Evolutionary conservation across 768 basidiomycete species (phyloP), one percentile per base, ranked within the genome.

Genomic region (Suillus alpinus): DNA sequence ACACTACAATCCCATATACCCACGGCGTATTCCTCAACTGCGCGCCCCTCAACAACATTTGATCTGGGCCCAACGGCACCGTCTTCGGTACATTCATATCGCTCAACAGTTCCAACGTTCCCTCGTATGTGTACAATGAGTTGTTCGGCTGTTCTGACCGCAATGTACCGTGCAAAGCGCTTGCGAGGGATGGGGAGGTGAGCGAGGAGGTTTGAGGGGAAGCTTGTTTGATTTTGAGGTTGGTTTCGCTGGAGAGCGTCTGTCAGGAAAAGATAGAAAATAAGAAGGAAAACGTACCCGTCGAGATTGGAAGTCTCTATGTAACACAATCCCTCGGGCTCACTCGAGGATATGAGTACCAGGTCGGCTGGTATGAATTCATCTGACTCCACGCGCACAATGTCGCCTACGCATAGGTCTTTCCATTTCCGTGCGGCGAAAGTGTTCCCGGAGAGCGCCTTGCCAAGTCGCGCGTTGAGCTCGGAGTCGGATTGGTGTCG

Each of bases 271-370:
- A 1, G 1, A 14, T 3, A 3, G 23, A 0, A 60, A 57, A 53
- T 44, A 13, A 18, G 36, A n/a, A 5, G 8, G 47, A 16, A 29
- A 34, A 65, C 77, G 65, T 80, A 95, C 94, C 96, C 97, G 68
- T 99, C 97, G 31, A 99, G 82, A 73, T 99, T 99, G 7, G 92
- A 91, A 0, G 97, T 99, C 75, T 99, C 97, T 63, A 98, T 93
- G 71, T 98, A 99, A 66, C 96, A 98, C 50, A 98, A 78, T 0
- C 97, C 95, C 71, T 99, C 97, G 0, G 97, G 97, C 73, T 99
- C 97, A 71, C 91, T 94, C 13, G 92, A 93, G 62, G 86, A 87
- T 57, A 98, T 65, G 53, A 98, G 78, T 1, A 98, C 71, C 75
- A 97, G 81, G 75, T 99, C 97, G 12, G 97, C 97, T 0, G 96